phyloP scores from a whole-genome alignment of 192 early-diverging fungal species.

The Coemansia sp. region DNA sequence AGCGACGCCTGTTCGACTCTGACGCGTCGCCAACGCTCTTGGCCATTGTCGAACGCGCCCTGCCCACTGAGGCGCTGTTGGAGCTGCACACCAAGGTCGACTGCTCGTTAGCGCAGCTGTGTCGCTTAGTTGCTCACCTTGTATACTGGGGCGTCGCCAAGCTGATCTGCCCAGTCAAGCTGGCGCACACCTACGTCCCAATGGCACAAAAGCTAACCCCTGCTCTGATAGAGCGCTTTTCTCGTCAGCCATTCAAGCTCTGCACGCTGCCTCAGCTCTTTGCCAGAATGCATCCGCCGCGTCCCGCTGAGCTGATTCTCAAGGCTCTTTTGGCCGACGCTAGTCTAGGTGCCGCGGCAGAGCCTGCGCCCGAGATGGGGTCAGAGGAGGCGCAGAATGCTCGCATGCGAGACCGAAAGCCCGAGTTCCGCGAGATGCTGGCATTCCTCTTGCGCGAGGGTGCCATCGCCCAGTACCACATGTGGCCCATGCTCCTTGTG shows the following conservation, averaged over 20 bases:
- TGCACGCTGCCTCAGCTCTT: conserved; percentile 43
- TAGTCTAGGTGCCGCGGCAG: conserved; percentile 11
- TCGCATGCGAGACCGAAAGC: conserved; percentile 60
- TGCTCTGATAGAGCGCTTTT: conserved; percentile 15
- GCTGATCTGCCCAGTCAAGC: conserved; percentile 81
- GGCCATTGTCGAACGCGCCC: conserved; percentile 62
- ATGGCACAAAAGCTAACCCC: conserved; percentile 4
- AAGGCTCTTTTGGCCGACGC: conserved; percentile 23
- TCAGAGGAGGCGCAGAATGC: conserved; percentile 14
- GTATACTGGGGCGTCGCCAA: conserved; percentile 94
- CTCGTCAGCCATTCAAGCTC: conserved; percentile 24
- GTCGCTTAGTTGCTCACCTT: conserved; percentile 86
- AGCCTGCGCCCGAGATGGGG: not conserved
- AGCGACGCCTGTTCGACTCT: conserved; percentile 76
- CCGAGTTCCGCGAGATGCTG: conserved; percentile 81
- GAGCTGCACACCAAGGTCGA: conserved; percentile 82
- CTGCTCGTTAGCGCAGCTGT: conserved; percentile 94
- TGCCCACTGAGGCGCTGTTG: conserved; percentile 60
- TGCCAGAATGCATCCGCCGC: conserved; percentile 45
- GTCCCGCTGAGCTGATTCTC: conserved; percentile 36
- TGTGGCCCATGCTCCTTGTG: conserved; percentile 70
- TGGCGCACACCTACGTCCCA: conserved; percentile 76
- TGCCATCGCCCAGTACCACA: conserved; percentile 81
- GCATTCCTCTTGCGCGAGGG: conserved; percentile 80
- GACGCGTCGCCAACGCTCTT: conserved; percentile 88